These are phyloP conservation scores for Nannizziopsis barbatae DNA, from an alignment of 2,329 filamentous ascomycete genomes.

Conservation along the genomic window DNA sequence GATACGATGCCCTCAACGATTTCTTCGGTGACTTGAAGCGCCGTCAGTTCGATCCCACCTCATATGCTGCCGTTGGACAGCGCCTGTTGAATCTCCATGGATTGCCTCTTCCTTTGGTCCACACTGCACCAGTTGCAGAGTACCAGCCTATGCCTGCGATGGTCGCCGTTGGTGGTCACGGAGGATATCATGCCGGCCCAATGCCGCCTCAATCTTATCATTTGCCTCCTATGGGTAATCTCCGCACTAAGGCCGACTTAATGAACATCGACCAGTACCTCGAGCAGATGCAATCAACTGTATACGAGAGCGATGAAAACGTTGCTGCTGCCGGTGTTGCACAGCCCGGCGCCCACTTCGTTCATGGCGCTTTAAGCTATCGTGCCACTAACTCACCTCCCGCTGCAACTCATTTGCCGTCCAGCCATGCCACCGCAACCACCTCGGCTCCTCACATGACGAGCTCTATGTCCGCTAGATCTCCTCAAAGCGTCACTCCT, in stretches of 20 bases:
- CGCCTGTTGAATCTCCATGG: conserved; percentile 72
- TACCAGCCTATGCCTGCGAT: conserved; percentile 44
- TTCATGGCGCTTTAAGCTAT: conserved; percentile 42
- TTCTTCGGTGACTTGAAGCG: conserved; percentile 92
- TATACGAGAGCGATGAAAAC: conserved; percentile 83
- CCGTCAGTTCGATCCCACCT: conserved; percentile 74
- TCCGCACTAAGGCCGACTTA: conserved; percentile 86
- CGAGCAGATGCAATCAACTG: conserved; percentile 89
- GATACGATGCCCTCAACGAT: conserved; percentile 80
- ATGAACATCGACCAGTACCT: conserved; percentile 90
- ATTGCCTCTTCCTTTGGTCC: conserved; percentile 51
- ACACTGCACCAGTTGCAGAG: conserved; percentile 42
- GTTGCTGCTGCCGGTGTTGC: conserved; percentile 68
- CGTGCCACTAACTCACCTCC: conserved; percentile 49
- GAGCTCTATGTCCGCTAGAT: conserved; percentile 27
- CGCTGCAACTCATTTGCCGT: conserved; percentile 29
- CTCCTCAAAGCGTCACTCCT: conserved; percentile 45
- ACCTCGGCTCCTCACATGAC: conserved; percentile 31
- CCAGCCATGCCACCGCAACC: conserved; percentile 31
- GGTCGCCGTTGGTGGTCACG: conserved; percentile 44
- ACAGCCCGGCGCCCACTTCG: conserved; percentile 58
- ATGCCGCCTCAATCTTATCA: conserved; percentile 70
- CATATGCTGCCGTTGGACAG: conserved; percentile 85
- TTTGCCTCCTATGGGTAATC: conserved; percentile 72
- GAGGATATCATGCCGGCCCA: conserved; percentile 44